phyloP scores from a whole-genome alignment of 257 asterid species.

The Nicotiana noctiflora region DNA sequence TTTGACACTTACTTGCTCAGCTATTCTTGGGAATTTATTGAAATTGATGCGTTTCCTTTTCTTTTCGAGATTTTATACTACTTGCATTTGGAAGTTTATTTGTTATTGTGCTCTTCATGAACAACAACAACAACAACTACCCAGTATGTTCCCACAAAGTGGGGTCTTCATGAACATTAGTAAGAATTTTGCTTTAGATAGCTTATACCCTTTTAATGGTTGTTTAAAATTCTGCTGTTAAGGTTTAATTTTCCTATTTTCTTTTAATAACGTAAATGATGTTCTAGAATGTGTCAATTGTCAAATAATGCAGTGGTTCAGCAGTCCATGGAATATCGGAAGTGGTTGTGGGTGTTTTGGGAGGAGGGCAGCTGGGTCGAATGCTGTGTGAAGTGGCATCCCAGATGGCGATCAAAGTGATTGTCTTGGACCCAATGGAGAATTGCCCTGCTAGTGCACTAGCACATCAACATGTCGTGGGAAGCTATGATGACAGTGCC shows the following conservation, averaged over 20 bases:
- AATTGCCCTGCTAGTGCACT: conserved; percentile 83
- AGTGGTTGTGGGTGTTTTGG: conserved; percentile 86
- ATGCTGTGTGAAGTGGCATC: conserved; percentile 97
- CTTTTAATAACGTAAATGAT: neutral
- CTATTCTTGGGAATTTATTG: neutral
- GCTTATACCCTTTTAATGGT: neutral
- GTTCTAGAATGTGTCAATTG: neutral
- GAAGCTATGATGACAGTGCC: conserved; percentile 74
- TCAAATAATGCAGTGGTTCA: conserved; percentile 2
- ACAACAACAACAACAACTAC: too few species aligned
- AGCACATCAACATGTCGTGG: conserved; percentile 71
- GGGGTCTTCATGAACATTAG: neutral
- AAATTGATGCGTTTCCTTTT: neutral
- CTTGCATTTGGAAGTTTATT: neutral
- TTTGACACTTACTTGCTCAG: neutral
- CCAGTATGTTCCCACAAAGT: too few species aligned
- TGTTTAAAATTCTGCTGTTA: neutral
- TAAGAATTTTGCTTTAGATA: neutral
- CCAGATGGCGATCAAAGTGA: conserved; percentile 70
- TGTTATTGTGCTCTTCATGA: neutral
- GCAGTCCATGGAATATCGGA: conserved; percentile 62
- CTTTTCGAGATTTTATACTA: neutral
- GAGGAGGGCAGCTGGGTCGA: conserved; percentile 99
- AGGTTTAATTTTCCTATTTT: neutral
- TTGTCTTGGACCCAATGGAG: conserved; percentile 73